Percentiles rank a stretch among this genome's conserved stretches.
These are phyloP conservation scores for Fusarium newnesense DNA, from an alignment of 2,329 filamentous ascomycete genomes.

Conservation along the genomic window DNA sequence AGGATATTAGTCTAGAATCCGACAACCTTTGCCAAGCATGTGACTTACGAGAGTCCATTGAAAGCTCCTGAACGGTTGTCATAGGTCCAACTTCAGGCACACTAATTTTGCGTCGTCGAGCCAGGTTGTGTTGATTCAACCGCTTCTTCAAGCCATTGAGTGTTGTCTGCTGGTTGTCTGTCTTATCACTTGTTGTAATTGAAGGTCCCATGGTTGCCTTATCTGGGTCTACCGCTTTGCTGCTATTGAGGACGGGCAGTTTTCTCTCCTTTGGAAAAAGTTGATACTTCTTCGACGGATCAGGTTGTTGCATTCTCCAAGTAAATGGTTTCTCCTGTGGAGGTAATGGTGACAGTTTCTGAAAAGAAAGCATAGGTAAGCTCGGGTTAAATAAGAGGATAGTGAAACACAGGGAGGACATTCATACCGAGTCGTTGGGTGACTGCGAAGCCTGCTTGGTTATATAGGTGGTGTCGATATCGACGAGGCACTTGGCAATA, in stretches of 20 bases:
- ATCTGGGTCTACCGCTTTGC: constrained; percentile 63
- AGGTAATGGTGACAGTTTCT: constrained; percentile 44
- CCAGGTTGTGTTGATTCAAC: constrained; percentile 67
- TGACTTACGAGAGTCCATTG: constrained; percentile 76
- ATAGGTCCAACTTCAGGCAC: constrained; percentile 73
- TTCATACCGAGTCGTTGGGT: constrained; percentile 57
- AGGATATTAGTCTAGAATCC: constrained; percentile 31
- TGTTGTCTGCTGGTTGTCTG: constrained; percentile 51
- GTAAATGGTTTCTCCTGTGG: constrained; percentile 61
- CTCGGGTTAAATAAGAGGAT: constrained; percentile 5
- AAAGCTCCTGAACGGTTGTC: constrained; percentile 73
- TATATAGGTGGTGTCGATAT: constrained; percentile 62
- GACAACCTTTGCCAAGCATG: not conserved
- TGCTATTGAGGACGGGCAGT: constrained; percentile 51
- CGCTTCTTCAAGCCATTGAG: constrained; percentile 60
- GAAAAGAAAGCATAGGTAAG: constrained; percentile 29
- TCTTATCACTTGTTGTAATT: constrained; percentile 53
- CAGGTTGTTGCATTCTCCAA: constrained; percentile 69
- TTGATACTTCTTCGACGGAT: constrained; percentile 66
- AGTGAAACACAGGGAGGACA: constrained; percentile 14
- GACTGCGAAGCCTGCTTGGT: constrained; percentile 59
- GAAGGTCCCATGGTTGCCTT: constrained; percentile 59
- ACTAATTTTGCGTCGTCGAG: constrained; percentile 70
- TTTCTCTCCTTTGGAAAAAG: constrained; percentile 67
- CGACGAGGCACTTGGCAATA: constrained; percentile 68